phyloP scores from a whole-genome alignment of 139 green algal genomes.

The Bryopsis sp. region DNA sequence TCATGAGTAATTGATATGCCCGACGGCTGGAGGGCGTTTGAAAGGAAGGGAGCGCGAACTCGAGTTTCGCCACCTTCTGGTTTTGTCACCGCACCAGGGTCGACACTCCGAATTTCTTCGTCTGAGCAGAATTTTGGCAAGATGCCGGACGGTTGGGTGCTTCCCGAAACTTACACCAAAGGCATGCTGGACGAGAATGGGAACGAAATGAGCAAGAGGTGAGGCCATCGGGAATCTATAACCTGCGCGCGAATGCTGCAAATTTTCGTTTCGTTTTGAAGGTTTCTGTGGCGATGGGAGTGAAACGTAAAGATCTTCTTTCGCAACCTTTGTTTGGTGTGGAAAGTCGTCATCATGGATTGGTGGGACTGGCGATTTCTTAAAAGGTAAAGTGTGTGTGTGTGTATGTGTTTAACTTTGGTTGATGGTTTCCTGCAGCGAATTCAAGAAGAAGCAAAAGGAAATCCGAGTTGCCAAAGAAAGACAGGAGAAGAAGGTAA shows the following conservation, averaged over 20 bases:
- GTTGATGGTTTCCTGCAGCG: constrained; percentile 55
- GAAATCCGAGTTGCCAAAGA: constrained; percentile 58
- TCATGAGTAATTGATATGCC: too few species aligned
- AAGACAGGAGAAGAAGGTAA: constrained; percentile 74
- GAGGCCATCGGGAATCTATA: background rate
- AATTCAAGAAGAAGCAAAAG: constrained; percentile 88
- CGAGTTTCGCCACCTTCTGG: too few species aligned
- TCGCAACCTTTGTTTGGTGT: too few species aligned
- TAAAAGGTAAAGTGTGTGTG: too few species aligned
- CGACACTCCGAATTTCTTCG: too few species aligned
- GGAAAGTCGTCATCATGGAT: too few species aligned
- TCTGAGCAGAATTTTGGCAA: too few species aligned
- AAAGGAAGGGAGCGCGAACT: too few species aligned
- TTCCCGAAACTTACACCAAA: constrained; percentile 56
- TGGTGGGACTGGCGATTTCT: too few species aligned
- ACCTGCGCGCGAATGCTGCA: background rate
- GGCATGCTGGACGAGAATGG: constrained; percentile 78
- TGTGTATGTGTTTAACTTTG: too few species aligned
- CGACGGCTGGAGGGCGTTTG: too few species aligned
- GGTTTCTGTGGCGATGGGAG: background rate
- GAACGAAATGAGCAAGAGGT: constrained; percentile 81
- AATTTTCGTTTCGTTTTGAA: background rate
- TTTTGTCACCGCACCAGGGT: too few species aligned
- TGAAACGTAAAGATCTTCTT: background rate
- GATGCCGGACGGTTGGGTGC: constrained; percentile 29